Evolutionary conservation across 257 asterid genomes (phyloP), one percentile per base, ranked within the genome.

Genomic region (Plectranthus barbatus): DNA sequence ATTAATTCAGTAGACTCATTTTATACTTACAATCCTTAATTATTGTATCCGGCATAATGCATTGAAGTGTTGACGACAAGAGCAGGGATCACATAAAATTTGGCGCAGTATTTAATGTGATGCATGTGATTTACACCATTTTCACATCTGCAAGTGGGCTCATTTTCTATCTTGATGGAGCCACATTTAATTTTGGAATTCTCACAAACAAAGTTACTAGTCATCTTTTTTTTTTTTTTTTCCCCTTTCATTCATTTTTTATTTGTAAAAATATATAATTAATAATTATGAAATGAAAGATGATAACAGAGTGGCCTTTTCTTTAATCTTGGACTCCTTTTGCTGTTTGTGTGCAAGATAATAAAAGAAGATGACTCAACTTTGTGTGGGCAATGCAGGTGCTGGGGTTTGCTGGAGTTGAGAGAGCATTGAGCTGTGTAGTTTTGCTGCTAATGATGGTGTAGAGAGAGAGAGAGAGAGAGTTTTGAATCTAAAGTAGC

Each of bases 401-500:
- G 80, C 66, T 82, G 78, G 79, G 81, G 76, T 42, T 69, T 79
- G 59, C 62, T 56, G 71, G 77, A 54, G 72, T 77, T 57, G 61
- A 56, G 60, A 71, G 63, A 71, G 87, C 83, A 65, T 60, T 81
- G 56, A 71, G 60, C 64, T 74, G 75, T 76, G 56, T 65, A 56
- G 49, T 77, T 53, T 71, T 80, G 69, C 51, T 80, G 47, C 3
- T 76, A 20, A 67, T 79, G 68, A 62, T 90, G 81, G 6, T 81
- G 29, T 87, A 71, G 80, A 67, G 75, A 58, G 64, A 39, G 68
- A 29, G 37, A 45, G 62, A 56, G 55, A 24, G 71, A 14, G 66
- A 40, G 74, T 54, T 64, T 78, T 63, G 76, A 66, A 74, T 79
- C 83, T 76, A 72, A 84, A 84, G 95, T 83, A 59, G 79, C 71